phyloP scores from a whole-genome alignment of 768 basidiomycete species.

The Podaxis sp. region DNA sequence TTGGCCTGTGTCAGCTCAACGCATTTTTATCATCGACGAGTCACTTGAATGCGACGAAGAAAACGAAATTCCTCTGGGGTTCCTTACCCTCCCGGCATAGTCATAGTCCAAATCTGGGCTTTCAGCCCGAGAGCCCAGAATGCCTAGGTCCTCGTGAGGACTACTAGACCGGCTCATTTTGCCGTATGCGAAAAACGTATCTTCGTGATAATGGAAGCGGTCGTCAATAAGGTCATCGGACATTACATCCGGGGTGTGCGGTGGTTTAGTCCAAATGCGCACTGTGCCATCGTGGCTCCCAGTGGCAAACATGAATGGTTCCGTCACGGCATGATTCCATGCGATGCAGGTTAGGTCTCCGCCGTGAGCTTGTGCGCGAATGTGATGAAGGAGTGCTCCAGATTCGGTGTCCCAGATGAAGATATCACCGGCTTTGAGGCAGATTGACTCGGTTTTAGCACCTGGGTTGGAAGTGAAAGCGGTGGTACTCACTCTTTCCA shows the following conservation, averaged over 20 bases:
- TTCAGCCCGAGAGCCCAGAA: background rate
- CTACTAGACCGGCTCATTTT: slow-evolving; percentile 8
- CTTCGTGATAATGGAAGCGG: background rate
- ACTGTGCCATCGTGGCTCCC: slow-evolving; percentile 78
- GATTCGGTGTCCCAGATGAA: slow-evolving; percentile 88
- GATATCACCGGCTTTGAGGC: slow-evolving; percentile 67
- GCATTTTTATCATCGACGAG: slow-evolving; percentile 4
- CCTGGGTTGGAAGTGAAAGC: background rate
- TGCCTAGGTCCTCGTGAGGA: slow-evolving; percentile 1
- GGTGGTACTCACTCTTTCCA: slow-evolving; percentile 55
- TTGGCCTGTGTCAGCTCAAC: background rate
- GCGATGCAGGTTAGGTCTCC: slow-evolving; percentile 80
- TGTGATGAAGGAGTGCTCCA: slow-evolving; percentile 66
- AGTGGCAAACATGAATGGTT: slow-evolving; percentile 74
- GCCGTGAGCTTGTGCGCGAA: slow-evolving; percentile 59
- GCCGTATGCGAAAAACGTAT: slow-evolving; percentile 3
- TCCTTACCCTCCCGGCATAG: background rate
- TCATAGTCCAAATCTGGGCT: background rate
- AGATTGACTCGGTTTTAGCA: slow-evolving; percentile 9
- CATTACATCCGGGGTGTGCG: background rate
- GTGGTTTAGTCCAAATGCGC: slow-evolving; percentile 63
- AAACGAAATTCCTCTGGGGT: background rate
- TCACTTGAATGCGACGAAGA: slow-evolving; percentile 7
- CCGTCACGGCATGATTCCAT: slow-evolving; percentile 69
- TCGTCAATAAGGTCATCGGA: background rate